Base-by-base conservation (phyloP, 371 early-diverging fungal genomes). In the Sporodiniella umbellata region DNA sequence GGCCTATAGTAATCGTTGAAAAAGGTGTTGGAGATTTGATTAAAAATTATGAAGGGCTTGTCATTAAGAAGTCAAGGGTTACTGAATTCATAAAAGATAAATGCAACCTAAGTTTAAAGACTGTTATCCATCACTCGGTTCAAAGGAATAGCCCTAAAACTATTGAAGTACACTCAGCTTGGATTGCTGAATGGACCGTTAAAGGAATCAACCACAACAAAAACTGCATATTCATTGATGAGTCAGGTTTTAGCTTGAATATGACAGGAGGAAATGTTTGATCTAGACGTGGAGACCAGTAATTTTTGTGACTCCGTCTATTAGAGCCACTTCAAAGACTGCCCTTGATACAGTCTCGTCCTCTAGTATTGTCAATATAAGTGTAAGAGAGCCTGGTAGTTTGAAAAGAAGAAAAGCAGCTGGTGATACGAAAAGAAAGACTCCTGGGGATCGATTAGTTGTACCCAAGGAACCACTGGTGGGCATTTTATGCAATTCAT, bases 401-500 rank as follows among this genome's bases (percentile, higher is more conserved):
- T 17, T 39, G 39, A 39, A 39, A 21, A 39, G 3, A 21, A 39
- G 39, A 39, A 39, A 11, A 39, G 39, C 21, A 39, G 39, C 39
- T 39, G 39, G 39, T 11, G 22, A 30, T 45, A 45, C 22, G 14
- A 48, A 48, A 24, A 48, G 48, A 53, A 53, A 38, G n/a, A 30
- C 42, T 28, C 38, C 48, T 43, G 23, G 22, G 0, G 51, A 50
- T 50, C 17, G 31, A 10, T 30, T 42, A 18, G 18, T n/a, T 33
- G 15, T 55, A 15, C 45, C 26, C 17, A 55, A 55, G 28, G 55
- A 33, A 33, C 49, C n/a, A 49, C 37, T 24, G 48, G 45, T 19
- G 38, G 17, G 2, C 35, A 49, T 48, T 55, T 35, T 44, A 33
- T 55, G 26, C 55, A 55, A 15, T 55, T 55, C 17, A 37, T 55